A percentile compares a stretch with the other conserved stretches of the same genome.
phyloP scores from a whole-genome alignment of 257 asterid genomes.

The Jacaranda copaia region DNA sequence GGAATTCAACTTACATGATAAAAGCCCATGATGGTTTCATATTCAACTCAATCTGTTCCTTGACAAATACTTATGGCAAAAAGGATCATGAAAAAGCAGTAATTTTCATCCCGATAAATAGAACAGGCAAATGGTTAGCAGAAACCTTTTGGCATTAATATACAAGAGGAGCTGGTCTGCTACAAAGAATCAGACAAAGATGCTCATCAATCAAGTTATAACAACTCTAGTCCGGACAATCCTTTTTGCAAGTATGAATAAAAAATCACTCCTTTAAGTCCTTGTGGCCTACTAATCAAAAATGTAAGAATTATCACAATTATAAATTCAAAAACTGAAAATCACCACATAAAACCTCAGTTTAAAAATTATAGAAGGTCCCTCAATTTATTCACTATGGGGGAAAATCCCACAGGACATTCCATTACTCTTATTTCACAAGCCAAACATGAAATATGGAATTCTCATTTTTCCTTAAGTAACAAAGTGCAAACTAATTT shows the following conservation, averaged over 20 bases:
- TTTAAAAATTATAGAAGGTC: neutral
- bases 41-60: neutral
- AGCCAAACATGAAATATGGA: conserved; percentile 9
- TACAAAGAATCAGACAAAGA: neutral
- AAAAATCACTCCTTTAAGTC: neutral
- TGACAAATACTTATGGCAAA: neutral
- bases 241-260: neutral
- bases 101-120: neutral
- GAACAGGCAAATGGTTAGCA: conserved; percentile 14
- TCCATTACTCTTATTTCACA: conserved; percentile 19
- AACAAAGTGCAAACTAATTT: conserved; percentile 20
- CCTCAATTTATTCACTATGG: neutral
- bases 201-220: neutral
- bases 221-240: neutral
- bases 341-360: conserved; percentile 15
- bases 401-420: conserved; percentile 10
- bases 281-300: neutral
- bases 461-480: neutral
- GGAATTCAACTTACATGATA: neutral
- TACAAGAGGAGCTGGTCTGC: neutral
- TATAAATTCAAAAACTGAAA: conserved; percentile 25
- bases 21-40: neutral
- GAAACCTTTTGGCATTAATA: neutral
- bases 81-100: conserved; percentile 21
- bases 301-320: conserved; percentile 23